These are phyloP conservation scores for Boletus tomentosulus DNA, from an alignment of 768 basidiomycete species.

Conservation along the genomic window DNA sequence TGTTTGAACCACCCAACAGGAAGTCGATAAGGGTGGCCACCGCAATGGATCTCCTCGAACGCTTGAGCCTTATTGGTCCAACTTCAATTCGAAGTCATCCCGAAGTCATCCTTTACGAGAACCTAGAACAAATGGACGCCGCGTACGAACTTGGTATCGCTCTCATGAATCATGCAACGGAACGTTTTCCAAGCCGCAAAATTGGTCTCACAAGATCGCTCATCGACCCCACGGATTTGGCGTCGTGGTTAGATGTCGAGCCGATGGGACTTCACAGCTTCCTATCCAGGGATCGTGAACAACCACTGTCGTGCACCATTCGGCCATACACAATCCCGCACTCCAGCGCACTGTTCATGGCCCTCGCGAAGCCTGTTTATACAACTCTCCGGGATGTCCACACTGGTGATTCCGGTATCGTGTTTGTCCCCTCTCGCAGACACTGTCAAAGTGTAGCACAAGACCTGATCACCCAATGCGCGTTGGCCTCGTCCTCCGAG, in stretches of 20 bases:
- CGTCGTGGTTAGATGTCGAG: constrained; percentile 77
- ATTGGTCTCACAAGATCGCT: constrained; percentile 78
- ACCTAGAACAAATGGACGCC: constrained; percentile 77
- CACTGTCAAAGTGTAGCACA: constrained; percentile 72
- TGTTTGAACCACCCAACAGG: constrained; percentile 36
- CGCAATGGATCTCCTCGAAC: constrained; percentile 45
- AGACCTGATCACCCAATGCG: constrained; percentile 86
- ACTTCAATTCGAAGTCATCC: constrained; percentile 36
- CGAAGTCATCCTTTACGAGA: constrained; percentile 74
- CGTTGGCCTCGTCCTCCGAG: constrained; percentile 65
- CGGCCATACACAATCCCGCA: constrained; percentile 84
- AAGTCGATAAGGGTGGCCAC: constrained; percentile 56
- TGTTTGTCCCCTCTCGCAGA: constrained; percentile 84
- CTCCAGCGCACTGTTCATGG: constrained; percentile 82
- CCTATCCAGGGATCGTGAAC: constrained; percentile 77
- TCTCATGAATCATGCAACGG: constrained; percentile 60
- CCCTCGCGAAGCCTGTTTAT: constrained; percentile 89
- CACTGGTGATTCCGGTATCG: constrained; percentile 51
- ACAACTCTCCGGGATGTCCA: constrained; percentile 54
- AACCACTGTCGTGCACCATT: constrained; percentile 61
- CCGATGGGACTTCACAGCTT: constrained; percentile 66
- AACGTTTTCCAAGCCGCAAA: constrained; percentile 59
- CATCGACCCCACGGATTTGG: constrained; percentile 75
- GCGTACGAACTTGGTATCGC: constrained; percentile 82
- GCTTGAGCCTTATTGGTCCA: constrained; percentile 34